Evolutionary conservation across 768 basidiomycete species (phyloP), one percentile per base, ranked within the genome.

Genomic region (Solioccasus polychromus): DNA sequence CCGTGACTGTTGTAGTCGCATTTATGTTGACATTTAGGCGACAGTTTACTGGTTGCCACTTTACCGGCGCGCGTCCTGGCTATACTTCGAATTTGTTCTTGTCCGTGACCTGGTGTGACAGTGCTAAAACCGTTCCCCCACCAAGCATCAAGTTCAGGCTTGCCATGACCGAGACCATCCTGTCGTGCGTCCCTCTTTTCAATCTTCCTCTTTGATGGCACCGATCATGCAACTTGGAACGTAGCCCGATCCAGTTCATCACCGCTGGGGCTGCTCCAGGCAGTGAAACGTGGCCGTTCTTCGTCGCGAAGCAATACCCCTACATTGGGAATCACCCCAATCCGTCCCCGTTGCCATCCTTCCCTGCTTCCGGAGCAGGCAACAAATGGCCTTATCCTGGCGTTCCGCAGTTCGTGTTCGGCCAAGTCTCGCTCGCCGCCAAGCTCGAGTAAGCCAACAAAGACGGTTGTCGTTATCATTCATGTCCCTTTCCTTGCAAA

Each of bases 321-420:
- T 36, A 23, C 26, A 22, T 44, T 20, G 26, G 43, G 15, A 6
- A 29, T 6, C 2, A 17, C 5, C 10, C 14, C 19, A 35, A 36
- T 35, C 43, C 43, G 7, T 36, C 35, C 26, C 43, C 20, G 19
- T 26, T 44, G 20, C 43, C 35, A 4, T n/a, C 43, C 10, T 44
- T 17, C 26, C 3, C 17, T 18, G 7, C 5, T 31, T 14, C 30
- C 14, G 31, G 40, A 14, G 8, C 2, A 4, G 32, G 32, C 22
- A 42, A 42, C 18, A 17, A 14, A 8, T 42, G 42, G 34, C 24
- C 32, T 26, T 43, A 18, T 24, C 17, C 17, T 17, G 42, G 18
- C 12, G 32, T 12, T 5, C 17, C n/a, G 18, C 24, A 43, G 11
- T 35, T 26, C 24, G 23, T 15, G 17, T 6, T 42, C 15, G 42